Base-by-base conservation (phyloP, 768 basidiomycete genomes). In the Leccinum aurantiacum region DNA sequence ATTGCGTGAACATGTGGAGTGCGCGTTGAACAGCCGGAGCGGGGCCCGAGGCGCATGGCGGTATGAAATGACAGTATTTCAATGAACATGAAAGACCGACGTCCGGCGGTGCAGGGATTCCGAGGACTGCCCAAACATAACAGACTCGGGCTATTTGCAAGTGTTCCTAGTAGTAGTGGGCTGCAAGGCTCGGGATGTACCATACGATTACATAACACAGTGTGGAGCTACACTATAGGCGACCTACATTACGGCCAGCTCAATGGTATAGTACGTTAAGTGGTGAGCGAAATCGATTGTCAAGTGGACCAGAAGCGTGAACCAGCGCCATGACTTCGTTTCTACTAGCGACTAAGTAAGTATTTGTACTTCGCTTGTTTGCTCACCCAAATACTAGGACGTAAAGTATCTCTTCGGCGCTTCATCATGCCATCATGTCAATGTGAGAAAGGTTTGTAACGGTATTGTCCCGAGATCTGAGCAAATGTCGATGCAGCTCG, bases 1-100 rank as follows among this genome's bases (percentile, higher is more conserved):
- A 55, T 71, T 65, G 70, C 63, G 62, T 56, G 67, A 65, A 72
- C 71, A 73, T 75, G 72, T 71, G 72, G 72, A 65, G 53, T 67
- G 65, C 65, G 71, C 73, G 58, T 73, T 72, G 71, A 63, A 66
- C 64, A 56, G 61, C 65, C 57, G 59, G 61, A 71, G 60, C 62
- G 66, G 67, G 71, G 69, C 67, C 62, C 64, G 61, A 65, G 57
- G 65, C 60, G 56, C 62, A 59, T 73, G 67, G 63, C 48, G 59
- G 58, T 47, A 61, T 56, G 63, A 64, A 59, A 61, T 63, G 59
- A 35, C 49, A 58, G 57, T 61, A 65, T 60, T 59, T 60, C 67
- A 37, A 58, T 56, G 60, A 56, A 57, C 25, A 46, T 56, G 60
- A 59, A 58, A 19, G 52, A 46, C n/a, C 44, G 52, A 52, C 56